Evolutionary conservation across 1,284 basidiomycete genomes (phyloP), one percentile per base, ranked within the genome.

Genomic region (Ceratorhiza oryzae-sativae): DNA sequence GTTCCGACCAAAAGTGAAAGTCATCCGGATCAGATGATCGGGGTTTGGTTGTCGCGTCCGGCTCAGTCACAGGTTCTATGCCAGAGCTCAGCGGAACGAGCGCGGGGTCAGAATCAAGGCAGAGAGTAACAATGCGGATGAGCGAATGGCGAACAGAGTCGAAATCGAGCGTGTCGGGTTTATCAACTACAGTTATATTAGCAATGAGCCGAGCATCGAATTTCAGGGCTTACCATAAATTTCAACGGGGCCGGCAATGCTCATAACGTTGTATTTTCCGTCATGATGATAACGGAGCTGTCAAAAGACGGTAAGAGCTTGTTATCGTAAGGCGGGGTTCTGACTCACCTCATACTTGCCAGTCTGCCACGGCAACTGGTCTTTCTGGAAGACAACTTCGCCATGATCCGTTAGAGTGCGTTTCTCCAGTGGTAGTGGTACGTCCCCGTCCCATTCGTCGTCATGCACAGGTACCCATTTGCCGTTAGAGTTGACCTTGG

Each of bases 261-360:
- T 88, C 86, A 99, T 92, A 71, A 99, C 97, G 79, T 96, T 97
- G 82, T 99, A 94, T 80, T 97, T 98, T 58, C 94, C 93, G 79
- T 94, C 92, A 77, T 96, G 94, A 79, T 97, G 94, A 78, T 93
- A 93, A 1, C 91, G 88, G 73, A 90, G 82, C 90, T 91, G 27
- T 25, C 8, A 39, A 6, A 13, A 13, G 36, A 13, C 13, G 36
- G 6, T 6, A 39, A 13, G 8, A 6, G 6, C 36, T 13, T 6
- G 6, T 13, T 39, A 6, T 39, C 36, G 36, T 6, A 13, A 6
- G 36, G 36, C 13, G 36, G 36, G 36, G 8, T 39, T 39, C 6
- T 13, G 36, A 39, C 84, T 79, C 77, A 95, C 88, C 85, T 99
- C 97, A 79, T 98, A 99, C 71, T 82, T 81, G 2, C 97, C 97